Percentiles rank a stretch among this genome's conserved stretches.
Evolutionary conservation across 805 yeast genomes (phyloP).

Genomic region (Metschnikowia sp.): DNA sequence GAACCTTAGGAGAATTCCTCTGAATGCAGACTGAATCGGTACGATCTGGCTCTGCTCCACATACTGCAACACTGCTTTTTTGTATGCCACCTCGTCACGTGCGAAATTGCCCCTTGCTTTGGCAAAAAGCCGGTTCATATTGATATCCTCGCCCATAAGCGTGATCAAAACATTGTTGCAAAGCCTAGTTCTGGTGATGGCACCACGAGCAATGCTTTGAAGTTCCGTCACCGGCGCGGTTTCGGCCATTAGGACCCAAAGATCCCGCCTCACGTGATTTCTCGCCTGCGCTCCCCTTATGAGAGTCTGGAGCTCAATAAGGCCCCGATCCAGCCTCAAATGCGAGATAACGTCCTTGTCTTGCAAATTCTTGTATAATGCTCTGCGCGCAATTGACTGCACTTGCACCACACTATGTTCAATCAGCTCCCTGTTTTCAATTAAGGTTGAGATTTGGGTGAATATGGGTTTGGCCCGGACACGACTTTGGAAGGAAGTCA

Average conservation of each 20-base stretch:
- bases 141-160: conserved; percentile 36
- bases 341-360: conserved; percentile 18
- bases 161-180: conserved; percentile 43
- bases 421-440: conserved; percentile 7
- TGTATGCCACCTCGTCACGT: conserved; percentile 25
- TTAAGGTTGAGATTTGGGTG: conserved; percentile 19
- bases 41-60: conserved; percentile 25
- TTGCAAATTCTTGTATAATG: conserved; percentile 19
- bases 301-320: conserved; percentile 35
- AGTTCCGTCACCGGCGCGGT: conserved; percentile 23
- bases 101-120: conserved; percentile 41
- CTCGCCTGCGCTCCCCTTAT: conserved; percentile 37
- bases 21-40: conserved; percentile 52
- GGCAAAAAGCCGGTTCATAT: conserved; percentile 39
- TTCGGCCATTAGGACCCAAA: conserved; percentile 9
- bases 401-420: conserved; percentile 23
- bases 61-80: conserved; percentile 16
- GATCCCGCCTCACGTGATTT: conserved; percentile 16
- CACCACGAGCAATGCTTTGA: conserved; percentile 46
- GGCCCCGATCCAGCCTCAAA: conserved; percentile 13
- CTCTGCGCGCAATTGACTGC: conserved; percentile 31
- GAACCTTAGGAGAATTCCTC: conserved; percentile 64
- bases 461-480: conserved; percentile 37
- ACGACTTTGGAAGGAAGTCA: conserved; percentile 34
- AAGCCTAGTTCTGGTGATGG: conserved; percentile 38